Conservation (phyloP, 345 rosid genomes). For the Erucastrum elatum region DNA sequence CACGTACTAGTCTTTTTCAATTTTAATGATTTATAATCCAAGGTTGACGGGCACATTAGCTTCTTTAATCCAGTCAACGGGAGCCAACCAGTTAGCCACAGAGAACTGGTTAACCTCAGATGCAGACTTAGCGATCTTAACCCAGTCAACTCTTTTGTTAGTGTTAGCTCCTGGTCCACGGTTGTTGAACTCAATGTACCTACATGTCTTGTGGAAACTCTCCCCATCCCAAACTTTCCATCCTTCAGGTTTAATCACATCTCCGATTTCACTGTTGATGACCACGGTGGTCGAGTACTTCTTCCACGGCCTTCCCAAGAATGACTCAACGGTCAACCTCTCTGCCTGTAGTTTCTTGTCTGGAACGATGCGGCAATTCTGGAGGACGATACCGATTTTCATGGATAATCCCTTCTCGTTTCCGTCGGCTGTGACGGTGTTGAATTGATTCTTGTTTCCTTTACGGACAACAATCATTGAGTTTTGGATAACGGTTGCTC, state of each 20-base stretch:
- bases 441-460: not conserved
- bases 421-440: slow-evolving; percentile 1
- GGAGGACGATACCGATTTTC: slow-evolving; percentile 2
- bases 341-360: not conserved
- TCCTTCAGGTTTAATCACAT: not conserved
- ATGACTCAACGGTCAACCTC: not conserved
- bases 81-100: not conserved
- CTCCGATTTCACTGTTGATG: not conserved
- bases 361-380: not conserved
- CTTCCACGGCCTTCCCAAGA: not conserved
- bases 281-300: not conserved
- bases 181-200: not conserved
- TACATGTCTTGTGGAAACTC: not conserved
- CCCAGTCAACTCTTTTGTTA: not conserved
- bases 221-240: not conserved
- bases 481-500: not conserved
- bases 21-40: not conserved
- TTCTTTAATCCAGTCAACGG: not conserved
- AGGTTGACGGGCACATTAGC: not conserved
- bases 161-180: not conserved
- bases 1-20: not conserved
- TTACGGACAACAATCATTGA: not conserved
- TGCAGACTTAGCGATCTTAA: not conserved
- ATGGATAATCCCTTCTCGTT: not conserved
- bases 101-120: not conserved